Evolutionary conservation across 2,329 filamentous ascomycete genomes (phyloP).

Genomic region (Diaporthe sp.): DNA sequence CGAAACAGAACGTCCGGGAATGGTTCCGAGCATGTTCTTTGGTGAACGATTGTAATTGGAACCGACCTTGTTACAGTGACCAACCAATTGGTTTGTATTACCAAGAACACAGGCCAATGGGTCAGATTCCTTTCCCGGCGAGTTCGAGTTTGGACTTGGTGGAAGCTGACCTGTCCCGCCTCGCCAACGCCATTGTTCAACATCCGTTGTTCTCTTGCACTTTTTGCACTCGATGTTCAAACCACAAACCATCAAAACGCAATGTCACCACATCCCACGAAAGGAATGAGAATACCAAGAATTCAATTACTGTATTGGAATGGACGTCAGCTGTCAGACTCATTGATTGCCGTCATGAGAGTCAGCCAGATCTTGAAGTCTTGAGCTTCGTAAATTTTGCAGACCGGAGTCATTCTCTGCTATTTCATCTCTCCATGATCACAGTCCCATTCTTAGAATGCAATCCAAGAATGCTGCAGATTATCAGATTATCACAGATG

Average conservation of each 20-base stretch:
- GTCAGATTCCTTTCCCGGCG: not conserved
- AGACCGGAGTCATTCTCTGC: not conserved
- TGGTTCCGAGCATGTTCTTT: not conserved
- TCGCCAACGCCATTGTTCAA: not conserved
- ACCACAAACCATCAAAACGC: not conserved
- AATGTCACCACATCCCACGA: not conserved
- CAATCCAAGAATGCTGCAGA: not conserved
- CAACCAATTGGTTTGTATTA: not conserved
- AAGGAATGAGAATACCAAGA: not conserved
- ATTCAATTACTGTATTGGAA: not conserved
- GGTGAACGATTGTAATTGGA: not conserved
- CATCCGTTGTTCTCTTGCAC: not conserved
- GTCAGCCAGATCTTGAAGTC: not conserved
- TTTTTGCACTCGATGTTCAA: not conserved
- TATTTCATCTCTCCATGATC: not conserved
- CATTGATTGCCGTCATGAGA: not conserved
- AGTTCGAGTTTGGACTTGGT: not conserved
- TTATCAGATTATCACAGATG: conserved; percentile 46
- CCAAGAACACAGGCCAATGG: not conserved
- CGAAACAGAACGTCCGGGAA: not conserved
- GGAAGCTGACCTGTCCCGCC: not conserved
- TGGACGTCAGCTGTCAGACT: too few relatives aligned
- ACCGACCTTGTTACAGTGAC: not conserved
- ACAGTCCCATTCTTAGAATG: not conserved
- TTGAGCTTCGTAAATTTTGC: not conserved